Percentiles rank a stretch among this genome's conserved stretches.
Conservation (phyloP, 225 moss, liverwort and hornwort species). For the Rhytidiadelphus loreus region DNA sequence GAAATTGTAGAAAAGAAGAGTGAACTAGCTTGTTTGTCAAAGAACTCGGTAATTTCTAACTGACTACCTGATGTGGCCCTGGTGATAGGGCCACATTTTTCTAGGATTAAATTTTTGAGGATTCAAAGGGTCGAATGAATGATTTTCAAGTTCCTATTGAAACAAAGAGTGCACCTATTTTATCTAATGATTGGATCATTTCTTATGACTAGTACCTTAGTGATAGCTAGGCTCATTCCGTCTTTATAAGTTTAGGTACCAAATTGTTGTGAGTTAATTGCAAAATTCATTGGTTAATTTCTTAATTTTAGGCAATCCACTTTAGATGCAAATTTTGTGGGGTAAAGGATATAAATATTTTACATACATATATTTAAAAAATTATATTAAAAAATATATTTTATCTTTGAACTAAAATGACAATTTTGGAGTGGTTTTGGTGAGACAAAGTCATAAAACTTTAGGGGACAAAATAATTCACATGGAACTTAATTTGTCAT, state of each 20-base stretch:
- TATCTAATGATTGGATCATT: too few relatives aligned
- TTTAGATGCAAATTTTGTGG: background rate
- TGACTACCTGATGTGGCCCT: too few relatives aligned
- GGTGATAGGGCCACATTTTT: fast-evolving
- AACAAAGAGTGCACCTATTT: background rate
- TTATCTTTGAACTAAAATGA: background rate
- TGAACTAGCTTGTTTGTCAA: background rate
- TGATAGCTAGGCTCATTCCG: fast-evolving
- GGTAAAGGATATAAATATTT: background rate
- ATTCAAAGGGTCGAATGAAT: background rate
- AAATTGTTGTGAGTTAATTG: background rate
- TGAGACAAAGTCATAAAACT: background rate
- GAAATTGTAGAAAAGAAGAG: too few relatives aligned
- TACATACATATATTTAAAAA: too few relatives aligned
- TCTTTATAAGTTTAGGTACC: too few relatives aligned
- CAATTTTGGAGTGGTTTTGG: too few relatives aligned
- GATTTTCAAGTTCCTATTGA: background rate
- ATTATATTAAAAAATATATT: too few relatives aligned
- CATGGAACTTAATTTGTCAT: background rate
- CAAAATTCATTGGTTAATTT: background rate
- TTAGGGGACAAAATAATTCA: background rate
- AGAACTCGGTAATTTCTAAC: fast-evolving
- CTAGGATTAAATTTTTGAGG: too few relatives aligned
- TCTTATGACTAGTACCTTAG: fast-evolving
- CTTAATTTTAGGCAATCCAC: fast-evolving